phyloP scores from a whole-genome alignment of 306 rosid genomes.

The Myrica gale region DNA sequence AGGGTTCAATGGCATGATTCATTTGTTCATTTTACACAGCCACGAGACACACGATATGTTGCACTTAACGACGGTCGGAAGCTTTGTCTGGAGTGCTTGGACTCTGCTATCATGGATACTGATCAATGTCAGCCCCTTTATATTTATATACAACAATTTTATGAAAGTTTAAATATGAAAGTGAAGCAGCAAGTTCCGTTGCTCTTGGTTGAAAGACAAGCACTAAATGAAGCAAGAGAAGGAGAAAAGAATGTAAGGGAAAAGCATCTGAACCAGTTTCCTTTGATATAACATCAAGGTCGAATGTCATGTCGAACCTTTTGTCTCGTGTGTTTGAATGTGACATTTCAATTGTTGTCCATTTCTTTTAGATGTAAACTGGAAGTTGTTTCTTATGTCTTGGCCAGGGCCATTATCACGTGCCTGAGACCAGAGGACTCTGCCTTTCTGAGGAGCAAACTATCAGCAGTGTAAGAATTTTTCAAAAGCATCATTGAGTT shows the following conservation, averaged over 20 bases:
- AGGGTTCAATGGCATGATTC: constrained; percentile 16
- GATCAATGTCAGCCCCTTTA: constrained; percentile 82
- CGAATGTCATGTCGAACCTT: neutral
- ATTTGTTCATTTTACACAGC: constrained; percentile 46
- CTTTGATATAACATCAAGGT: neutral
- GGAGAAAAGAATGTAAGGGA: constrained; percentile 90
- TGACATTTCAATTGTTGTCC: neutral
- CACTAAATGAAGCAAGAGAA: constrained; percentile 93
- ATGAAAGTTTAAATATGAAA: constrained; percentile 83
- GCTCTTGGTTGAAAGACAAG: constrained; percentile 95
- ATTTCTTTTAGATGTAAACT: neutral
- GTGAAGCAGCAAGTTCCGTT: constrained; percentile 88
- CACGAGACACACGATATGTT: constrained; percentile 65
- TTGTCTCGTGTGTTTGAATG: neutral
- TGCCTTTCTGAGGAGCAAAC: constrained; percentile 74
- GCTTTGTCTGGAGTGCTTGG: constrained; percentile 91
- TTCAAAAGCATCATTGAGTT: neutral
- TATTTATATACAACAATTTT: constrained; percentile 71
- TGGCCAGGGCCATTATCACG: constrained; percentile 55
- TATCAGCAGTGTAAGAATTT: constrained; percentile 51
- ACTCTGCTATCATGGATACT: constrained; percentile 92
- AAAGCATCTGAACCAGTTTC: constrained; percentile 23
- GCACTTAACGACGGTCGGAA: constrained; percentile 85
- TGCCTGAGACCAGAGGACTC: constrained; percentile 67
- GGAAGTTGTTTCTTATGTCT: neutral